Conservation (phyloP, 2,329 filamentous ascomycete genomes). For the Alternaria incomplexa region DNA sequence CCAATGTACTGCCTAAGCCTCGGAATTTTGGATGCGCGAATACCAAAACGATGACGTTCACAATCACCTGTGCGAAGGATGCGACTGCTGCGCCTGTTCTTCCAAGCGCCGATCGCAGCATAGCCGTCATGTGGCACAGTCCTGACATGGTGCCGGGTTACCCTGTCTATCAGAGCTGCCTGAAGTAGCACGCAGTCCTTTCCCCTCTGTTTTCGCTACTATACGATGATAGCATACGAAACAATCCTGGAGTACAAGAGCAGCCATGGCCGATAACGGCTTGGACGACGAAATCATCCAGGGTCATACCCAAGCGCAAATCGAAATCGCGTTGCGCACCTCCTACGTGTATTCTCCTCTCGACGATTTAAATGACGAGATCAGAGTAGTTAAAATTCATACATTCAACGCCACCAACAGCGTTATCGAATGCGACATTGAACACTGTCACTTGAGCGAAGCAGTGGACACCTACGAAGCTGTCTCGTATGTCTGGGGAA, state of each 20-base stretch:
- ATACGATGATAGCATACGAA: not conserved
- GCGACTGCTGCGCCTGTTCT: not conserved
- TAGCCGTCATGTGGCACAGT: not conserved
- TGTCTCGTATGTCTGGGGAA: not conserved
- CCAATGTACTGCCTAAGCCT: not conserved
- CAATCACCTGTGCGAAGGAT: not conserved
- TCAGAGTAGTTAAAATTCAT: not conserved
- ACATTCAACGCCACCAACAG: no score
- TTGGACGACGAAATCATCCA: rapidly evolving
- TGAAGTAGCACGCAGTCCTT: not conserved
- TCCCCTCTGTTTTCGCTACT: no score
- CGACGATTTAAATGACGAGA: not conserved
- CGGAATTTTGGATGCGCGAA: not conserved
- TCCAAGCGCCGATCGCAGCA: not conserved
- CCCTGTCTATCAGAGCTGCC: not conserved
- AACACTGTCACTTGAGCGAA: not conserved
- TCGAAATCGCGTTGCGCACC: not conserved
- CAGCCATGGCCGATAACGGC: not conserved
- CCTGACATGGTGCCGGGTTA: not conserved
- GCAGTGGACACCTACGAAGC: not conserved
- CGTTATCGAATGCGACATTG: not conserved
- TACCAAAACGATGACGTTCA: not conserved
- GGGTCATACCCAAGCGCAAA: not conserved
- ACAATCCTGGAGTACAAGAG: rapidly evolving
- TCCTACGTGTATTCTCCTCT: not conserved